Conservation (phyloP, 2,329 filamentous ascomycete species). For the Ploettnerulaceae sp. region DNA sequence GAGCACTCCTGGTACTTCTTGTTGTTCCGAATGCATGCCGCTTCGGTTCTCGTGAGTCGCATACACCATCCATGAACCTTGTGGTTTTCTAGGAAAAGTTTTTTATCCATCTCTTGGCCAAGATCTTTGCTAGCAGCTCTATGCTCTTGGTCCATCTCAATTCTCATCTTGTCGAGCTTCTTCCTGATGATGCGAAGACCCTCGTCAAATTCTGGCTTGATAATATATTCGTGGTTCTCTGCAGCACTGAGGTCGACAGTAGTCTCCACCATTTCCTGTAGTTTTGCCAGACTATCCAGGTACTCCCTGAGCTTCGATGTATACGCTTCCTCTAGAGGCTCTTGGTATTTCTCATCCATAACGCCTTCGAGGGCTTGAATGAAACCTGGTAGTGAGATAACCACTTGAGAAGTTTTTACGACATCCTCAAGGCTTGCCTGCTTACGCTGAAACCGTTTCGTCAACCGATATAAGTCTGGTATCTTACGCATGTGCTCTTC, state of each 20-base stretch:
- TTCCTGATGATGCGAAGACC: constrained; percentile 80
- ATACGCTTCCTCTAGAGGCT: constrained; percentile 81
- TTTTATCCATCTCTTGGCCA: constrained; percentile 92
- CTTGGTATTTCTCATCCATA: constrained; percentile 91
- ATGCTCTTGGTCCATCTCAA: constrained; percentile 82
- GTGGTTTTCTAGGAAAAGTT: constrained; percentile 95
- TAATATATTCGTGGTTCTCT: constrained; percentile 96
- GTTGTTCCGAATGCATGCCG: constrained; percentile 89
- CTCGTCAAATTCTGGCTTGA: constrained; percentile 97
- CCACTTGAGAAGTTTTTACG: constrained; percentile 88
- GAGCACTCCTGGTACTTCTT: constrained; percentile 88
- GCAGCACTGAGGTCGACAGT: constrained; percentile 94
- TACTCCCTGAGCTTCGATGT: constrained; percentile 75
- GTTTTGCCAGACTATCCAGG: constrained; percentile 72
- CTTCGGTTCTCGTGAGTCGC: constrained; percentile 84
- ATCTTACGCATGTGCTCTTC: constrained; percentile 92
- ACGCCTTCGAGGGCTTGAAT: constrained; percentile 84
- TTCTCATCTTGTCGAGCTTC: constrained; percentile 78
- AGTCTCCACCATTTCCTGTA: constrained; percentile 98
- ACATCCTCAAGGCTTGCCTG: constrained; percentile 93
- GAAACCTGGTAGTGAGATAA: constrained; percentile 87
- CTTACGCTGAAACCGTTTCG: constrained; percentile 91
- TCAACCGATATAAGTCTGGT: constrained; percentile 86
- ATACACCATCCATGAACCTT: constrained; percentile 96
- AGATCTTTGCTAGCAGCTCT: constrained; percentile 72